A percentile compares a stretch with the other conserved stretches of the same genome.
phyloP scores from a whole-genome alignment of 1,139 yeast species.

The Insectozyma bohioensis region DNA sequence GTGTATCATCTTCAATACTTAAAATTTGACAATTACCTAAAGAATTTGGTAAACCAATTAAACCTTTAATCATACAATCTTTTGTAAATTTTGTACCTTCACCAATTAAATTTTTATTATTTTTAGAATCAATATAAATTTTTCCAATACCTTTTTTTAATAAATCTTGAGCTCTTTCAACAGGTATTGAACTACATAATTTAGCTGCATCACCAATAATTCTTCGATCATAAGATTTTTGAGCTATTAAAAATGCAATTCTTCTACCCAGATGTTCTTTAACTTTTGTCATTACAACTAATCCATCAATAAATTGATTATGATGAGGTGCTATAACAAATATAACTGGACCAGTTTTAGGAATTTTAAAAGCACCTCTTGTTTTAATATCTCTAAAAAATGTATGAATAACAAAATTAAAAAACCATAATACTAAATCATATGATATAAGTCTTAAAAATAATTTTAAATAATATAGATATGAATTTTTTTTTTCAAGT shows the following conservation, averaged over 20 bases:
- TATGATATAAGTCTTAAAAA: constrained; percentile 20
- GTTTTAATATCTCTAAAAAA: constrained; percentile 44
- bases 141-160: constrained; percentile 47
- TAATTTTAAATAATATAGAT: constrained; percentile 8
- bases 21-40: constrained; percentile 60
- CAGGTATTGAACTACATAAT: constrained; percentile 66
- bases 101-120: constrained; percentile 39
- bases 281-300: constrained; percentile 41
- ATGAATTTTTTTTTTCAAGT: constrained; percentile 6
- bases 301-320: constrained; percentile 46
- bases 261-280: constrained; percentile 40
- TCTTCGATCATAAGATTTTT: constrained; percentile 51
- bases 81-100: constrained; percentile 48
- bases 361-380: constrained; percentile 42
- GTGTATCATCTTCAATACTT: constrained; percentile 53
- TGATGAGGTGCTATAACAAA: constrained; percentile 51
- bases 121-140: constrained; percentile 31
- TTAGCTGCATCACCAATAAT: constrained; percentile 58
- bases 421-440: constrained; percentile 37
- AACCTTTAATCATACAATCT: constrained; percentile 50
- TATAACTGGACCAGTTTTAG: constrained; percentile 39
- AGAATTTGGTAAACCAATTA: constrained; percentile 60
- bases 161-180: constrained; percentile 71
- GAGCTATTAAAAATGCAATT: constrained; percentile 61
- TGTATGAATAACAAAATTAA: constrained; percentile 38